Base-by-base conservation (phyloP, 2,329 filamentous ascomycete species). In the Cercospora zeina region DNA sequence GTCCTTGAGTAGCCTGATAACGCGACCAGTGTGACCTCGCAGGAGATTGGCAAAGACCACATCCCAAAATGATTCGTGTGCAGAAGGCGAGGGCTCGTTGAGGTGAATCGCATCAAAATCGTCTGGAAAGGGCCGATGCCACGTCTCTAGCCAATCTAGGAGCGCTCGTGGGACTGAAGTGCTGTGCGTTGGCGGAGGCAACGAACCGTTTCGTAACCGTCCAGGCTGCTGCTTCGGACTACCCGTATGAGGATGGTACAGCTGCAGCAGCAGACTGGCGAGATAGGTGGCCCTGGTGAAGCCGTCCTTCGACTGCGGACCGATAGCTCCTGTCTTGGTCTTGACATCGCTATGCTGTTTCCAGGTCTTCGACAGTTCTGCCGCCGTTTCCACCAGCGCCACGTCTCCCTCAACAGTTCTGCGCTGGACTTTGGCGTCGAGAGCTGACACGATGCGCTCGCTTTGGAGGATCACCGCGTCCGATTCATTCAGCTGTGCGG, bases 51-150 rank as follows among this genome's bases (percentile, higher is more conserved):
- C 85, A 69, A 88, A 89, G n/a, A 96, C 80, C 1, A 87, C 87
- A 72, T 93, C 90, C 93, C 93, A 97, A 77, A 91, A 97, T 36
- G 89, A 80, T 27, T 82, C 80, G 70, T 95, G 90, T 47, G 86
- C 86, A 1, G 91, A 89, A 21, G 92, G 90, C 62, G 89, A 89
- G 0, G 90, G 89, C 50, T 82, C 82, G 68, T 87, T 78, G 30
- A 82, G 81, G 65, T 84, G 79, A 24, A 97, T 82, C 3, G 86
- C 81, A 37, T 85, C 80, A 24, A 89, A 79, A 70, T 93, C 89
- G 56, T 85, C 82, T 1, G 83, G 82, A 69, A 89, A 89, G 27
- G 88, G 83, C 65, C 89, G 86, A 72, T 96, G 91, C 71, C 90
- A 85, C 14, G 82, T 81, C 59, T 90, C 83, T 66, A 96, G 81